These are phyloP conservation scores for Mariannaea elegans DNA, from an alignment of 2,329 filamentous ascomycete species.

Conservation along the genomic window DNA sequence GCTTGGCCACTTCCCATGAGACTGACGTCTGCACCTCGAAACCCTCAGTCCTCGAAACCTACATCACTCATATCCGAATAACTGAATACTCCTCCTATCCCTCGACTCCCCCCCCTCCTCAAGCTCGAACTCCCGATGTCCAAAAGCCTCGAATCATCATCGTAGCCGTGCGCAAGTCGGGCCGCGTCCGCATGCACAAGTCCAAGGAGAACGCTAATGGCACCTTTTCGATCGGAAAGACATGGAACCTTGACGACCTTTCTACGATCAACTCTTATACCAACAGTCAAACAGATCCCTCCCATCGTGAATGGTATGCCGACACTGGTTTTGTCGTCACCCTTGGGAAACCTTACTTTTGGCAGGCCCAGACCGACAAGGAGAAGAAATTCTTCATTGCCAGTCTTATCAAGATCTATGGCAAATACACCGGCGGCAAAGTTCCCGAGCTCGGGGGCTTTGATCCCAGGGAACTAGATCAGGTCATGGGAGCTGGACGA, in stretches of 20 bases:
- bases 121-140: slow-evolving; percentile 71
- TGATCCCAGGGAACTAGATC: slow-evolving; percentile 78
- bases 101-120: slow-evolving; percentile 83
- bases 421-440: slow-evolving; percentile 92
- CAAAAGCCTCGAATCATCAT: slow-evolving; percentile 94
- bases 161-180: slow-evolving; percentile 90
- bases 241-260: slow-evolving; percentile 95
- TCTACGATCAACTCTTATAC: slow-evolving; percentile 84
- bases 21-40: slow-evolving; percentile 15
- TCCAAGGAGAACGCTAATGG: slow-evolving; percentile 94
- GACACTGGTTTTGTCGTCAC: slow-evolving; percentile 87
- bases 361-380: slow-evolving; percentile 91
- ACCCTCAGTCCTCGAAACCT: slow-evolving; percentile 72
- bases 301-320: slow-evolving; percentile 79
- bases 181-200: slow-evolving; percentile 94
- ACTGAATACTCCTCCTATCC: slow-evolving; percentile 86
- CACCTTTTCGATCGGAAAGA: slow-evolving; percentile 96
- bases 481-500: slow-evolving; percentile 70
- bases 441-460: slow-evolving; percentile 84
- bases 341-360: slow-evolving; percentile 94
- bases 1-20: neutral
- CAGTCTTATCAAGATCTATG: slow-evolving; percentile 94
- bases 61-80: slow-evolving; percentile 96
- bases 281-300: slow-evolving; percentile 63
- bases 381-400: slow-evolving; percentile 99